Conservation (phyloP, 164 flowering plant species). For the Taxillus chinensis region DNA sequence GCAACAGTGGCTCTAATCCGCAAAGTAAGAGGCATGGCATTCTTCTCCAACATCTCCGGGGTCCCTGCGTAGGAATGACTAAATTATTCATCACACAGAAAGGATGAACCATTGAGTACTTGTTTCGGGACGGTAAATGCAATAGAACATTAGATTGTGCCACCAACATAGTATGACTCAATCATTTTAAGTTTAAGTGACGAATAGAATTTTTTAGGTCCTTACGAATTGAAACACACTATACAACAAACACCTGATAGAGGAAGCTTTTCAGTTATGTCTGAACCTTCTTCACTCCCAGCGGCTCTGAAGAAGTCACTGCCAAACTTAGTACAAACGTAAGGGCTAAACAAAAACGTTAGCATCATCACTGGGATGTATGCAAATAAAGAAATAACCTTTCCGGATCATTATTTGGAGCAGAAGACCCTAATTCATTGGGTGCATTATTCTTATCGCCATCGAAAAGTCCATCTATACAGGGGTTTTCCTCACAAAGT, state of each 20-base stretch:
- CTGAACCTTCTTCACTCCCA: constrained; percentile 21
- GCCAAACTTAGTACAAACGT: not conserved
- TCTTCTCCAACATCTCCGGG: constrained; percentile 19
- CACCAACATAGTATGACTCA: too few relatives aligned
- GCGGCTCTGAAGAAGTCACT: constrained; percentile 21
- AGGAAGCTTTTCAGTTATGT: constrained; percentile 18
- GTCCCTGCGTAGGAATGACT: constrained; percentile 26
- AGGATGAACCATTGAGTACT: too few relatives aligned
- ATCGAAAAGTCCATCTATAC: constrained; percentile 47
- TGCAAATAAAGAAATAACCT: constrained; percentile 25
- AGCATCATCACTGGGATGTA: not conserved
- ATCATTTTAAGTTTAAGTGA: too few relatives aligned
- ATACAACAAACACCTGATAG: constrained; percentile 26
- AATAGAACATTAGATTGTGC: too few relatives aligned
- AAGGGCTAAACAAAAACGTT: not conserved
- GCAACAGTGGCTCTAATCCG: constrained; percentile 68
- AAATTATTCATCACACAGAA: too few relatives aligned
- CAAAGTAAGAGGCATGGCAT: constrained; percentile 37
- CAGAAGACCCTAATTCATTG: constrained; percentile 16
- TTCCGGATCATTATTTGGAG: constrained; percentile 18
- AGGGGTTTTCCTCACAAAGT: constrained; percentile 56
- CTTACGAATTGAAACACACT: too few relatives aligned
- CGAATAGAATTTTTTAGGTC: too few relatives aligned
- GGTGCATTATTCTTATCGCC: constrained; percentile 16
- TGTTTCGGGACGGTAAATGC: too few relatives aligned